Evolutionary conservation across 2,329 filamentous ascomycete genomes (phyloP).

Genomic region (Aspergillus felis): DNA sequence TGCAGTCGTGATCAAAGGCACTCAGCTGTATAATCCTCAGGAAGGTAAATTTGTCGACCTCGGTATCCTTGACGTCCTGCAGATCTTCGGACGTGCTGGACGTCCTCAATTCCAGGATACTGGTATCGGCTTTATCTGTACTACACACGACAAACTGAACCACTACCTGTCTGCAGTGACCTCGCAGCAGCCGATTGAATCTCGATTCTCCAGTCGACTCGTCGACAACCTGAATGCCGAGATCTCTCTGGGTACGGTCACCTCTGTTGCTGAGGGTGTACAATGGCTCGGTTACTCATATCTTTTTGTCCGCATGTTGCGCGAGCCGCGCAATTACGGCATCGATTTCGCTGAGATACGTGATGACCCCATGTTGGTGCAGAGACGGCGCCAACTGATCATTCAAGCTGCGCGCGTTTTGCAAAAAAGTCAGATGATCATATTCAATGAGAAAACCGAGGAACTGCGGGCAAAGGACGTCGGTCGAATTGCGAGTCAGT

Average conservation of each 20-base stretch:
- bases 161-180: slow-evolving; percentile 93
- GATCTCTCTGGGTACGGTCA: slow-evolving; percentile 89
- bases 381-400: slow-evolving; percentile 77
- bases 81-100: slow-evolving; percentile 97
- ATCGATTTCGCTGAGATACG: slow-evolving; percentile 90
- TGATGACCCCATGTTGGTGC: slow-evolving; percentile 83
- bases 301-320: slow-evolving; percentile 92
- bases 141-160: slow-evolving; percentile 84
- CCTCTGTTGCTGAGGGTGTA: slow-evolving; percentile 86
- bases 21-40: slow-evolving; percentile 92
- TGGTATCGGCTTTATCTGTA: slow-evolving; percentile 97
- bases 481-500: slow-evolving; percentile 94
- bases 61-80: slow-evolving; percentile 91
- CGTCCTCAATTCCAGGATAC: slow-evolving; percentile 96
- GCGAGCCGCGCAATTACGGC: slow-evolving; percentile 85
- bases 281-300: slow-evolving; percentile 99
- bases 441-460: slow-evolving; percentile 92
- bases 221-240: slow-evolving; percentile 98
- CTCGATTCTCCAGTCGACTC: slow-evolving; percentile 87
- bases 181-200: slow-evolving; percentile 94
- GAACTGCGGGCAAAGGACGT: slow-evolving; percentile 93
- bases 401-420: slow-evolving; percentile 83
- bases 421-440: slow-evolving; percentile 96
- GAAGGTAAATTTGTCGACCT: slow-evolving; percentile 96
- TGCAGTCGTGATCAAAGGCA: slow-evolving; percentile 96